Percentiles rank a stretch among this genome's conserved stretches.
Evolutionary conservation across 106 monocot species (phyloP).

Genomic region (Dioscorea zingiberensis): DNA sequence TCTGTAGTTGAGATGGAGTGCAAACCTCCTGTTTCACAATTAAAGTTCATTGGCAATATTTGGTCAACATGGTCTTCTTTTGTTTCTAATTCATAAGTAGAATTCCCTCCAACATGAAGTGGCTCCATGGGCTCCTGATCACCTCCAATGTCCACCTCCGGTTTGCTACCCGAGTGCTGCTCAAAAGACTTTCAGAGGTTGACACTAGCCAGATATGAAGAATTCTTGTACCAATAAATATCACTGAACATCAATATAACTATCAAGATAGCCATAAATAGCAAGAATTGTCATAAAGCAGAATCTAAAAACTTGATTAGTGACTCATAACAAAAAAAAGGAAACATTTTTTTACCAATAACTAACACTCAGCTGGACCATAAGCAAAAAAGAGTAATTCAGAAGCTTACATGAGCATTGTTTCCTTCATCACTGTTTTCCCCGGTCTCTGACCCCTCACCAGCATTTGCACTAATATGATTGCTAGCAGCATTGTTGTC

Average conservation of each 20-base stretch:
- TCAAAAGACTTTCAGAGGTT: neutral
- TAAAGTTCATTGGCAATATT: neutral
- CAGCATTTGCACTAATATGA: conserved; percentile 47
- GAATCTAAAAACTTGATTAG: neutral
- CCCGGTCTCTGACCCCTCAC: conserved; percentile 33
- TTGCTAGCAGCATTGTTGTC: conserved; percentile 69
- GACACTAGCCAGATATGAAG: neutral
- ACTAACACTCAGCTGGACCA: neutral
- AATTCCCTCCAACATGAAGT: conserved; percentile 11
- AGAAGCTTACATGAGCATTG: conserved; percentile 47
- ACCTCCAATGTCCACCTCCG: conserved; percentile 32
- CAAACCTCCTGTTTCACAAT: neutral
- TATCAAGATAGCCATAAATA: neutral
- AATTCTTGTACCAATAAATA: no score
- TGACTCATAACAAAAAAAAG: neutral
- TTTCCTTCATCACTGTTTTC: conserved; percentile 42
- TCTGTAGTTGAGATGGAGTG: neutral
- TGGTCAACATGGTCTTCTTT: conserved; percentile 11
- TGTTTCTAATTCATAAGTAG: conserved; percentile 18
- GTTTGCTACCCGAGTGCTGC: conserved; percentile 62
- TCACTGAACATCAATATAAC: neutral
- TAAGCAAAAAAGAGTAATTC: neutral
- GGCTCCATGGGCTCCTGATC: conserved; percentile 19
- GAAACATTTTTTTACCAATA: neutral
- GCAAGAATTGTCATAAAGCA: neutral